Percentiles rank a stretch among this genome's conserved stretches.
Evolutionary conservation across 768 basidiomycete genomes (phyloP).

Genomic region (Wakefieldia striispora): DNA sequence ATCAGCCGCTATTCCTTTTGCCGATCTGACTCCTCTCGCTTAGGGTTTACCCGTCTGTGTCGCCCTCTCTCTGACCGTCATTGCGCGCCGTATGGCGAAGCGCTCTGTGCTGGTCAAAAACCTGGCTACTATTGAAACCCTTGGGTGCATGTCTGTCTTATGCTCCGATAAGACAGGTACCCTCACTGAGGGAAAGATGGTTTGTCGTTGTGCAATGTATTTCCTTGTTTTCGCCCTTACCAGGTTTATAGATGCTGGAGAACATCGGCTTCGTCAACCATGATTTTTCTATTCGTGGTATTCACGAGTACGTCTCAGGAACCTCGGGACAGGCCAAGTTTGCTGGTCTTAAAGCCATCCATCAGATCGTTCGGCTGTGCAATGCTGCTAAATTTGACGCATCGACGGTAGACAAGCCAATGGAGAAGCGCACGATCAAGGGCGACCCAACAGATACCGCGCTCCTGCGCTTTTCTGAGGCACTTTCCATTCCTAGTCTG

Average conservation of each 20-base stretch:
- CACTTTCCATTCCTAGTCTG: constrained; percentile 20
- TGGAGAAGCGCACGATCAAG: constrained; percentile 35
- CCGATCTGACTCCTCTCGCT: background rate
- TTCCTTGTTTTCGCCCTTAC: background rate
- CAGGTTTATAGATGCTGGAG: constrained; percentile 33
- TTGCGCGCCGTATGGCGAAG: constrained; percentile 47
- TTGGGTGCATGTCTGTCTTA: constrained; percentile 49
- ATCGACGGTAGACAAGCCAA: constrained; percentile 17
- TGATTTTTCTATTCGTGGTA: constrained; percentile 12
- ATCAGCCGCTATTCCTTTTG: background rate
- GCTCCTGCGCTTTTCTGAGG: constrained; percentile 47
- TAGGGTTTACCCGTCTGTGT: constrained; percentile 40
- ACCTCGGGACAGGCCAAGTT: constrained; percentile 12
- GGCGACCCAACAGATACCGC: constrained; percentile 55
- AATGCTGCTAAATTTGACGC: constrained; percentile 53
- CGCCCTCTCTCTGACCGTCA: constrained; percentile 49
- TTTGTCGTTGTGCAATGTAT: constrained; percentile 5
- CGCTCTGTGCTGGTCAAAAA: constrained; percentile 48
- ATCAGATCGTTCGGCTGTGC: constrained; percentile 47
- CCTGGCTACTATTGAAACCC: constrained; percentile 50
- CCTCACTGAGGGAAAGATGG: constrained; percentile 48
- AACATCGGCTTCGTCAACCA: constrained; percentile 37
- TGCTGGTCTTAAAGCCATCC: constrained; percentile 24
- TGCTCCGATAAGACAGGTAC: constrained; percentile 56
- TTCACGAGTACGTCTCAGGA: constrained; percentile 6